phyloP scores from a whole-genome alignment of 2,329 filamentous ascomycete species.

The Exophiala viscosa region DNA sequence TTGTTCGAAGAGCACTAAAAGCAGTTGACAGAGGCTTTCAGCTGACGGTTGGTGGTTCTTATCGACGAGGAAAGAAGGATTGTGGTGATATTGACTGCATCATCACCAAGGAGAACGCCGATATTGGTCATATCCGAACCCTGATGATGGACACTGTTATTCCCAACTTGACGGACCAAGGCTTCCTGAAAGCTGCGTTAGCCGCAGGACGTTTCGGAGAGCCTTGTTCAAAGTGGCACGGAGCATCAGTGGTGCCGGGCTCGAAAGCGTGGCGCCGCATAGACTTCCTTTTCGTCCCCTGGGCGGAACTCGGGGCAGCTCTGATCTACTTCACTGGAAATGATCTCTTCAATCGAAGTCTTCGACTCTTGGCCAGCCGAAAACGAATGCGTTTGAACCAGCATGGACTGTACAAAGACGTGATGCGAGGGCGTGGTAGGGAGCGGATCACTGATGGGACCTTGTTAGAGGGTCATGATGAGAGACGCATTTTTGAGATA shows the following conservation, averaged over 20 bases:
- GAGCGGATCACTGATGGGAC: slow-evolving; percentile 64
- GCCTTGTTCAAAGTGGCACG: slow-evolving; percentile 79
- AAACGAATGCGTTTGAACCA: slow-evolving; percentile 86
- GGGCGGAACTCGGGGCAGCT: slow-evolving; percentile 74
- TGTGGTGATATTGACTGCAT: slow-evolving; percentile 85
- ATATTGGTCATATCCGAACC: slow-evolving; percentile 55
- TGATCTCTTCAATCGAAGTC: slow-evolving; percentile 87
- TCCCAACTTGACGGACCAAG: slow-evolving; percentile 53
- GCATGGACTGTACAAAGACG: slow-evolving; percentile 69
- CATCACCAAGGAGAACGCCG: slow-evolving; percentile 65
- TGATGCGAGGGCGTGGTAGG: slow-evolving; percentile 57
- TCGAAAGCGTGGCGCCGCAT: slow-evolving; percentile 69
- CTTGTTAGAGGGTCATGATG: slow-evolving; percentile 69
- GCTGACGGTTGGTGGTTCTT: slow-evolving; percentile 76
- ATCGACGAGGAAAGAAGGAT: slow-evolving; percentile 69
- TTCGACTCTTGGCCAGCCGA: slow-evolving; percentile 72
- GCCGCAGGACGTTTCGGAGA: slow-evolving; percentile 50
- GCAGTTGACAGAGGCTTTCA: slow-evolving; percentile 62
- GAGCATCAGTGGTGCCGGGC: slow-evolving; percentile 68
- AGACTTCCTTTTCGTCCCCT: slow-evolving; percentile 79
- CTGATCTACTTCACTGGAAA: slow-evolving; percentile 95
- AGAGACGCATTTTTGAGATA: slow-evolving; percentile 75
- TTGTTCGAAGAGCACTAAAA: slow-evolving; percentile 59
- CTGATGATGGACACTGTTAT: slow-evolving; percentile 64
- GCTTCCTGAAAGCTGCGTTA: slow-evolving; percentile 68